These are phyloP conservation scores for Penicillium rolfsii DNA, from an alignment of 2,329 filamentous ascomycete species.

Conservation along the genomic window DNA sequence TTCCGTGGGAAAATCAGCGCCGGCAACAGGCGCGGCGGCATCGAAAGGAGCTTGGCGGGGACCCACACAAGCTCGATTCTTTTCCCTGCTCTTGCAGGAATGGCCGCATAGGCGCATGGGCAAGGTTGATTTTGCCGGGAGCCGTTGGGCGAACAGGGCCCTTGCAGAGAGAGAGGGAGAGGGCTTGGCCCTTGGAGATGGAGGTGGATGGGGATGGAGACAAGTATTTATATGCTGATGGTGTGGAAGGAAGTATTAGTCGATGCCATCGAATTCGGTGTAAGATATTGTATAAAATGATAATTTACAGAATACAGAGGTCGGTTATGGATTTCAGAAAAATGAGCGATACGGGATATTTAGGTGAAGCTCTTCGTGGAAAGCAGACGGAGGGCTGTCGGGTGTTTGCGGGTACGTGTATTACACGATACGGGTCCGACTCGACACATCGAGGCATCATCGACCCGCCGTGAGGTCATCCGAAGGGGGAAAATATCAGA, in stretches of 20 bases:
- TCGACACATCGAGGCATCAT: constrained; percentile 24
- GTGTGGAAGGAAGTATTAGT: not conserved
- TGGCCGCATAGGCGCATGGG: not conserved
- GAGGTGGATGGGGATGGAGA: not conserved
- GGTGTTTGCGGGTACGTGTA: constrained; percentile 22
- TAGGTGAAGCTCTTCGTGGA: not conserved
- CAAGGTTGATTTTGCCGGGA: constrained; percentile 16
- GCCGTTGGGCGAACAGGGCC: constrained; percentile 8
- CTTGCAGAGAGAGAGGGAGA: constrained; percentile 13
- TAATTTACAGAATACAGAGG: too few species aligned
- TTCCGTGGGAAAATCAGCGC: constrained; percentile 15
- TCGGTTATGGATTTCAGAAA: not conserved
- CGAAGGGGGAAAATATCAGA: constrained; percentile 1
- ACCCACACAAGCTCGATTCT: constrained; percentile 33
- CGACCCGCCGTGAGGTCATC: constrained; percentile 29
- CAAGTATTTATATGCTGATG: constrained; percentile 3
- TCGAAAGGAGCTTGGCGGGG: constrained; percentile 28
- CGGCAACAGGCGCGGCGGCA: constrained; percentile 26
- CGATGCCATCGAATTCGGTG: not conserved
- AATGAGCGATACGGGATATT: not conserved
- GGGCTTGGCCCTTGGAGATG: not conserved
- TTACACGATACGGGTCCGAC: constrained; percentile 18
- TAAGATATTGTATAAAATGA: not conserved
- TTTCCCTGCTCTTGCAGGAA: not conserved
- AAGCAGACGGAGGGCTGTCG: constrained; percentile 6